Conservation (phyloP, 1,284 basidiomycete species). For the Moesziomyces aphidis region DNA sequence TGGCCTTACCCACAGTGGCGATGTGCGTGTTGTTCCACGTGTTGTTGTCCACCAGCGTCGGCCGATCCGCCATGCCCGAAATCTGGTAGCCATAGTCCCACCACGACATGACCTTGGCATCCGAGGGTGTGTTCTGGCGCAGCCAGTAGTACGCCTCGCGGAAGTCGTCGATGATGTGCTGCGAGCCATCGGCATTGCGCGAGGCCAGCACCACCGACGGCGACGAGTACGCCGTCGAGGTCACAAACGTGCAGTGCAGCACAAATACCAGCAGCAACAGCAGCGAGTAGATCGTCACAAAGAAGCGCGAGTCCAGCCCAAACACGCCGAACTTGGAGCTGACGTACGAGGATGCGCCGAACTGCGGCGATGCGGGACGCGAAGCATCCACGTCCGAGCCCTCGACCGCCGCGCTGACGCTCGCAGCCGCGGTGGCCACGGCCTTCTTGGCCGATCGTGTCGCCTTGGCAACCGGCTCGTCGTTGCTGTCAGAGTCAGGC, state of each 20-base stretch:
- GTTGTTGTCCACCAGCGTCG: slow-evolving; percentile 98
- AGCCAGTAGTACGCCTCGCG: slow-evolving; percentile 99
- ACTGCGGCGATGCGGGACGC: slow-evolving; percentile 26
- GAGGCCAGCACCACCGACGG: slow-evolving; percentile 96
- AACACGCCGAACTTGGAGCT: slow-evolving; percentile 76
- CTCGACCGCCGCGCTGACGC: not conserved
- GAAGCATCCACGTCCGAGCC: slow-evolving; percentile 16
- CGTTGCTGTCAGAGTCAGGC: slow-evolving; percentile 53
- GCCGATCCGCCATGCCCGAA: slow-evolving; percentile 96
- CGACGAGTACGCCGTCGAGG: slow-evolving; percentile 93
- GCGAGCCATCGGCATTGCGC: slow-evolving; percentile 82
- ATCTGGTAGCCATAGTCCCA: slow-evolving; percentile 99
- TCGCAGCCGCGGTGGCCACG: slow-evolving; percentile 56
- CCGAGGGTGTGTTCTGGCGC: slow-evolving; percentile 90
- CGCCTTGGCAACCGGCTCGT: slow-evolving; percentile 63
- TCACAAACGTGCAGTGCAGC: slow-evolving; percentile 96
- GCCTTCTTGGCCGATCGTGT: slow-evolving; percentile 67
- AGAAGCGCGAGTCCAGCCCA: slow-evolving; percentile 83
- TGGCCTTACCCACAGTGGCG: slow-evolving; percentile 73
- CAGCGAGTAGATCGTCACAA: slow-evolving; percentile 81
- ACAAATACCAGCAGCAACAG: slow-evolving; percentile 81
- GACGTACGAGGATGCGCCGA: slow-evolving; percentile 18
- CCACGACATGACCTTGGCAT: slow-evolving; percentile 97
- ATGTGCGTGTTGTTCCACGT: slow-evolving; percentile 95
- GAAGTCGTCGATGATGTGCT: slow-evolving; percentile 99